Conservation (phyloP, 2,329 filamentous ascomycete species). For the Atkinsonella texensis region DNA sequence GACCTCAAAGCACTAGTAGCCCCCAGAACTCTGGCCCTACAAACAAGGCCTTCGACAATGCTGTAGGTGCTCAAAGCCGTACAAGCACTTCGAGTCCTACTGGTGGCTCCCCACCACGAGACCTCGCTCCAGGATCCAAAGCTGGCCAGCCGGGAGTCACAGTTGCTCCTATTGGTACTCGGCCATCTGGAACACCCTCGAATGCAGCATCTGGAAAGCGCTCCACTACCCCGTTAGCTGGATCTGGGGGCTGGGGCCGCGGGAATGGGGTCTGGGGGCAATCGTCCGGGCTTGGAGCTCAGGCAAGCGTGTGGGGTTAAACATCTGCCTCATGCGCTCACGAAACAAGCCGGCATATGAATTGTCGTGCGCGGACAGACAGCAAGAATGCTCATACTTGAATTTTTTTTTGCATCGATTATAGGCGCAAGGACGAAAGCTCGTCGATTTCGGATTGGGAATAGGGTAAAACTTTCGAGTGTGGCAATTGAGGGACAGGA, state of each 20-base stretch:
- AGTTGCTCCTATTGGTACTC: constrained; percentile 88
- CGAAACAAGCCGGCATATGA: not conserved
- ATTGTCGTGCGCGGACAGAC: not conserved
- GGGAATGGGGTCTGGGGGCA: constrained; percentile 77
- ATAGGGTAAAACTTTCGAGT: constrained; percentile 1
- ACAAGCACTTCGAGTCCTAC: constrained; percentile 77
- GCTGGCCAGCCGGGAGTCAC: constrained; percentile 44
- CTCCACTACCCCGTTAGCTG: constrained; percentile 82
- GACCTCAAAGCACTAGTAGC: constrained; percentile 75
- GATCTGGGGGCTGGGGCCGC: constrained; percentile 73
- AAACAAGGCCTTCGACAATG: constrained; percentile 51
- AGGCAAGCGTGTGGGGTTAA: constrained; percentile 91
- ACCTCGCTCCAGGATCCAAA: constrained; percentile 42
- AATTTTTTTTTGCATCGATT: constrained; percentile 1
- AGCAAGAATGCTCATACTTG: not conserved
- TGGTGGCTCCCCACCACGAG: constrained; percentile 64
- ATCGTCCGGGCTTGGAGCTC: constrained; percentile 69
- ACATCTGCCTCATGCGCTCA: not conserved
- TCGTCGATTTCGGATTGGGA: constrained; percentile 3
- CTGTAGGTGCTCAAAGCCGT: constrained; percentile 47
- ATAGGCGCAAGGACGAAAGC: constrained; percentile 6
- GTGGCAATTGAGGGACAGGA: constrained; percentile 14
- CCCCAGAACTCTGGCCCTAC: constrained; percentile 50
- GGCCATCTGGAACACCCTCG: constrained; percentile 52
- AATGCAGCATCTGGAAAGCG: constrained; percentile 51